A percentile compares a stretch with the other conserved stretches of the same genome.
Conservation (phyloP, 1,284 basidiomycete species). For the Schizophyllum commune region DNA sequence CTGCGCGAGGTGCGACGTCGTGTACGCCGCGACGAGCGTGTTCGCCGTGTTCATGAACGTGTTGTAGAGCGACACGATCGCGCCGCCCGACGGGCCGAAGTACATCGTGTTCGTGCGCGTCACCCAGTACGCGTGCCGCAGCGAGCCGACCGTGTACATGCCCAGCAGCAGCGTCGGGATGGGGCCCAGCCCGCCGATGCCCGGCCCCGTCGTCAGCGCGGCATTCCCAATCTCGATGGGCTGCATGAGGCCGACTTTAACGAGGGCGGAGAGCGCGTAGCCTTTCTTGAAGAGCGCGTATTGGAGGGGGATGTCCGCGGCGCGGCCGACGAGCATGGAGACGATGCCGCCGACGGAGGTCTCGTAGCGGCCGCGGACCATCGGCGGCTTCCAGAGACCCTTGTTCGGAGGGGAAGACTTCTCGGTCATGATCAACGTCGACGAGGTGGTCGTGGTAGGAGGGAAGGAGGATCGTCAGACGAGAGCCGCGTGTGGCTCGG, state of each 20-base stretch:
- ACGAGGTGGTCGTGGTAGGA: background rate
- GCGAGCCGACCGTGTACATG: constrained; percentile 9
- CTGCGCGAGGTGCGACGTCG: constrained; percentile 1
- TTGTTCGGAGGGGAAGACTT: background rate
- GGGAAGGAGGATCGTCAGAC: background rate
- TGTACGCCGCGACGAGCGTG: constrained; percentile 10
- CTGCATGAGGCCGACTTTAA: constrained; percentile 5
- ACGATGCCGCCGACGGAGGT: background rate
- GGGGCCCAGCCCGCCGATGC: constrained; percentile 8
- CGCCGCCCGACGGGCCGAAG: background rate
- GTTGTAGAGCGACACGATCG: constrained; percentile 9
- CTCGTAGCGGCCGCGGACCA: background rate
- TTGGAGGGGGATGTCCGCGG: constrained; percentile 6
- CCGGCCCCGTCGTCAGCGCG: constrained; percentile 8
- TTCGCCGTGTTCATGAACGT: constrained; percentile 6
- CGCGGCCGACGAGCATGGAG: background rate
- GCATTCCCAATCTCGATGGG: background rate
- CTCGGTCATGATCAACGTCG: background rate
- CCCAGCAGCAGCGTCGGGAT: constrained; percentile 10
- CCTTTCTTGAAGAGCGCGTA: constrained; percentile 10
- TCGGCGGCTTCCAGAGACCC: background rate
- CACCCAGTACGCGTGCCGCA: constrained; percentile 13
- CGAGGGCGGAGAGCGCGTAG: constrained; percentile 9
- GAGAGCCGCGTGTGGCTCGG: no score
- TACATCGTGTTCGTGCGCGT: constrained; percentile 8